phyloP scores from a whole-genome alignment of 495 filamentous ascomycete genomes.

The Trypethelium eluteriae region DNA sequence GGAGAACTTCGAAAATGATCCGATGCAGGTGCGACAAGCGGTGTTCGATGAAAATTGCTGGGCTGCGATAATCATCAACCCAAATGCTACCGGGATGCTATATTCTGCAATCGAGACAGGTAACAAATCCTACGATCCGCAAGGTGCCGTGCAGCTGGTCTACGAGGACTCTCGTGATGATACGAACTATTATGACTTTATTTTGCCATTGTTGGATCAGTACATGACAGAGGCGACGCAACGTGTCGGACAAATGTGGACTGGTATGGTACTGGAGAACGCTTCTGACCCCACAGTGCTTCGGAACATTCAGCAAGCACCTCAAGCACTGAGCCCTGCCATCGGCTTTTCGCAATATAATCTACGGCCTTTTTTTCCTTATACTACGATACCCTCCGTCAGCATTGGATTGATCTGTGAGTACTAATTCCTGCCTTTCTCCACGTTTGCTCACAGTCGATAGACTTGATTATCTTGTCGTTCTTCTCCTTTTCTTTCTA shows the following conservation, averaged over 20 bases:
- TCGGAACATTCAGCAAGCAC: constrained; percentile 40
- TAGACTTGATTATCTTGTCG: constrained; percentile 59
- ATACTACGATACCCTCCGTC: constrained; percentile 51
- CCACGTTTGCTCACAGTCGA: background rate
- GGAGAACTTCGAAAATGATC: constrained; percentile 50
- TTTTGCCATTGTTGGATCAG: constrained; percentile 43
- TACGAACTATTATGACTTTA: constrained; percentile 46
- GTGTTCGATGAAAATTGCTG: constrained; percentile 57
- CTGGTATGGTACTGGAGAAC: constrained; percentile 35
- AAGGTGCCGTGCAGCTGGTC: constrained; percentile 53
- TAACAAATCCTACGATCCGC: constrained; percentile 57
- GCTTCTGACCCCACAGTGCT: constrained; percentile 33
- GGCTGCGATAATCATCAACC: constrained; percentile 57
- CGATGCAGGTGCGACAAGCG: constrained; percentile 50
- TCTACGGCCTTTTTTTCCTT: constrained; percentile 54
- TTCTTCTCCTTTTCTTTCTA: constrained; percentile 69
- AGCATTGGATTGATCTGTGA: constrained; percentile 57
- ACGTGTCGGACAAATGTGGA: constrained; percentile 51
- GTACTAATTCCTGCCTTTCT: background rate
- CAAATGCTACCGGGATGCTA: constrained; percentile 57
- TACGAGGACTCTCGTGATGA: constrained; percentile 54
- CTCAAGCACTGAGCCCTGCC: constrained; percentile 56
- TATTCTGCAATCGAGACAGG: constrained; percentile 48
- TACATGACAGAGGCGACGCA: constrained; percentile 42
- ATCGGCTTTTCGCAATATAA: constrained; percentile 56